Base-by-base conservation (phyloP, 2,329 filamentous ascomycete genomes). In the Tolypocladium endophyticum region DNA sequence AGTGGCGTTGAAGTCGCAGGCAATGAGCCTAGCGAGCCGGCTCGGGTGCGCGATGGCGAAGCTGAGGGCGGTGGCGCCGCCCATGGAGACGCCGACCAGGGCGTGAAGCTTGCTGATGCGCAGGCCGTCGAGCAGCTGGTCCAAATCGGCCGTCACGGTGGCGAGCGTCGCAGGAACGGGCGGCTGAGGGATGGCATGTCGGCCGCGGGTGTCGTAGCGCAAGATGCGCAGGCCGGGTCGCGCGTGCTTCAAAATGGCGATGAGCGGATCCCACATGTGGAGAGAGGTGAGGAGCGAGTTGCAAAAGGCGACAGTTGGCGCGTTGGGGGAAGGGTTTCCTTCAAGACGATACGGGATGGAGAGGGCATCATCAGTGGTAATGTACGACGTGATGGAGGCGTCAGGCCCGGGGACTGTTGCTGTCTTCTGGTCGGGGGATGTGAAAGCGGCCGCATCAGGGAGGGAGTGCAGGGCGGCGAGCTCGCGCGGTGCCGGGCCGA, bases 211-310 rank as follows among this genome's bases (percentile, higher is more conserved):
- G 70, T 90, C 84, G 74, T 92, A 95, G 12, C 90, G 86, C 1
- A 96, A 77, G 64, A 95, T 81, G 57, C 88, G 86, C 71, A 90
- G 87, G 45, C 84, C 79, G 3, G 85, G 83, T 30, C 86, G 83
- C 43, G 82, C 68, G 0, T 74, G 71, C 57, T 81, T 80, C 64
- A 94, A 80, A n/a, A 83, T 74, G 1, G 77, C 74, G 0, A 94
- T 75, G 61, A 95, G 84, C 1, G 79, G 78, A 66, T 94, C 88
- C 91, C 91, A 96, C 82, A 96, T 94, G 70, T 83, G 79, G 64
- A 87, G 81, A 55, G 87, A 85, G 2, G 89, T 90, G 9, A 96
- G 82, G 56, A 96, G 86, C 1, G 88, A 92, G 77, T 95, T 95
- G 73, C 81, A 81, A 65, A 92, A 87, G 25, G 90, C 85, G 14